Base-by-base conservation (phyloP, 371 early-diverging fungal species). In the Mycotypha africana region DNA sequence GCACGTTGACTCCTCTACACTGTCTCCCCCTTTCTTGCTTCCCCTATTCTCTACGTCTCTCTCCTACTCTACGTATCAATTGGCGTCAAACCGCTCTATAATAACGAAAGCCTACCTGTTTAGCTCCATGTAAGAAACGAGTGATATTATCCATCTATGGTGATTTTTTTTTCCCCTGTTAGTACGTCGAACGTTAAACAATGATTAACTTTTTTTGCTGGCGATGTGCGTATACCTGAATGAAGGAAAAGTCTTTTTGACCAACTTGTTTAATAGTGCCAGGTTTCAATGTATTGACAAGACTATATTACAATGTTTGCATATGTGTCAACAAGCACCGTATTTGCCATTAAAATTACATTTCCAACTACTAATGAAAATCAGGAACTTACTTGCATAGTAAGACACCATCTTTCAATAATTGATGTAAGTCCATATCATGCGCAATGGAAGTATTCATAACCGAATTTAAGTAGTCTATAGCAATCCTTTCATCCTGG, bases 91-190 rank as follows among this genome's bases (percentile, higher is more conserved):
- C n/a, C n/a, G n/a, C n/a, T n/a, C n/a, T n/a, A n/a, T n/a, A n/a
- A n/a, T n/a, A n/a, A n/a, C n/a, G n/a, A n/a, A n/a, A n/a, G n/a
- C n/a, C 36, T 66, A 75, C 70, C 63, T 77, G 71, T 6, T 68
- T 66, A 37, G 80, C 84, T 34, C 79, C 86, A 45, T 73, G 68
- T 38, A 84, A 49, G 54, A 84, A 84, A 38, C 80, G 71, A 46
- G 73, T 69, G 24, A 85, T 84, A 41, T 93, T 91, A 56, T 92
- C 91, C 91, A 91, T 91, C 88, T 86, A 64, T 14, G 33, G 20
- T 23, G 36, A n/a, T n/a, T n/a, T n/a, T n/a, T n/a, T n/a, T n/a
- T n/a, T n/a, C n/a, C n/a, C n/a, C n/a, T n/a, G n/a, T n/a, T n/a
- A n/a, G n/a, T n/a, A n/a, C n/a, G n/a, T n/a, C n/a, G 20, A 42